Percentiles rank a stretch among this genome's conserved stretches.
Evolutionary conservation across 352 stramenopile species (phyloP).

Genomic region (Phytophthora megakarya): DNA sequence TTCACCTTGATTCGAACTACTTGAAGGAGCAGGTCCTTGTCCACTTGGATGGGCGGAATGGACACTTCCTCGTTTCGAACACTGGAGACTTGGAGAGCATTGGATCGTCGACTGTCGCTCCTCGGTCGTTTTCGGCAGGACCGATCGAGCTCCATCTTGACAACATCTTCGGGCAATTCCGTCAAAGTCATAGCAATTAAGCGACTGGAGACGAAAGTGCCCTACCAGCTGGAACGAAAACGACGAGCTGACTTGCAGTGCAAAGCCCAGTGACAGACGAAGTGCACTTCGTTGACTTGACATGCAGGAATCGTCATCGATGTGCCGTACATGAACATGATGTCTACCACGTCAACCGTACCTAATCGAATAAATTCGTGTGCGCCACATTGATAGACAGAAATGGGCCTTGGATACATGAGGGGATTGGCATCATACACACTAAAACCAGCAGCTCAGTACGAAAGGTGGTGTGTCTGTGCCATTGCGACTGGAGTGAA

Average conservation of each 20-base stretch:
- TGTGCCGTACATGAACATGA: slow-evolving; percentile 3
- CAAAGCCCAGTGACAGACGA: slow-evolving; percentile 26
- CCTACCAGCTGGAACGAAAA: slow-evolving; percentile 16
- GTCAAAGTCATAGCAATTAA: slow-evolving; percentile 22
- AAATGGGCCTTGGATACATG: slow-evolving; percentile 17
- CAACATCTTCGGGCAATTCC: slow-evolving; percentile 20
- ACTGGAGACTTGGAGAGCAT: neutral
- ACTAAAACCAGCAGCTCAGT: slow-evolving; percentile 16
- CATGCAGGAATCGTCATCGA: slow-evolving; percentile 23
- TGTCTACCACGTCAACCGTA: neutral
- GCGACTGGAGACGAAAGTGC: neutral
- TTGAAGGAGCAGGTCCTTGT: slow-evolving; percentile 47
- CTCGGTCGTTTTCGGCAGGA: slow-evolving; percentile 19
- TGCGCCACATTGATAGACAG: slow-evolving; percentile 3
- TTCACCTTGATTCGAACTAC: slow-evolving; percentile 46
- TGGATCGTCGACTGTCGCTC: slow-evolving; percentile 19
- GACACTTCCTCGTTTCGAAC: slow-evolving; percentile 14
- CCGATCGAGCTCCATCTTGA: slow-evolving; percentile 5
- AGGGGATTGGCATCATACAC: slow-evolving; percentile 13
- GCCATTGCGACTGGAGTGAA: neutral
- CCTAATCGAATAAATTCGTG: slow-evolving; percentile 9
- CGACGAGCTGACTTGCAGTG: slow-evolving; percentile 29
- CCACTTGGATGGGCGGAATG: slow-evolving; percentile 37
- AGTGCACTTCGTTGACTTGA: slow-evolving; percentile 30
- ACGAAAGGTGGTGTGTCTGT: neutral